Evolutionary conservation across 2,329 filamentous ascomycete species (phyloP).

Genomic region (Xylaria multiplex): DNA sequence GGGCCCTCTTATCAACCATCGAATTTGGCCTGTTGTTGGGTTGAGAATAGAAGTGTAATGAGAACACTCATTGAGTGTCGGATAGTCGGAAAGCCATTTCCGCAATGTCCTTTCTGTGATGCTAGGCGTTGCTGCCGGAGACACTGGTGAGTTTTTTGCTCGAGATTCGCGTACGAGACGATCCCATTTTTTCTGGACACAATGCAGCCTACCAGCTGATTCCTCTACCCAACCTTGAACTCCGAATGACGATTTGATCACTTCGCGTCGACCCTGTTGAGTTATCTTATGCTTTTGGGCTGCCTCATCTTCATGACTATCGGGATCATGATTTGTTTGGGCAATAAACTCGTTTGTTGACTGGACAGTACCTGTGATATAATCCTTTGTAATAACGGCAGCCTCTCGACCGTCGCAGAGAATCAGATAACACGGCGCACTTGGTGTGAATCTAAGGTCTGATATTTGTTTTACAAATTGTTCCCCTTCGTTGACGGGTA

Average conservation of each 20-base stretch:
- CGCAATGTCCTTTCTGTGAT: constrained; percentile 51
- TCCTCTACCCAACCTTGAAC: constrained; percentile 46
- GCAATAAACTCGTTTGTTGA: constrained; percentile 62
- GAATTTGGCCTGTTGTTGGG: constrained; percentile 57
- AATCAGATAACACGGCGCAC: constrained; percentile 66
- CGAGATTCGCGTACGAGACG: constrained; percentile 40
- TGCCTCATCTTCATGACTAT: constrained; percentile 46
- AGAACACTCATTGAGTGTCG: constrained; percentile 65
- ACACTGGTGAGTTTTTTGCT: constrained; percentile 24
- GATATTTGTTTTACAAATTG: constrained; percentile 34
- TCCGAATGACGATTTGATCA: constrained; percentile 34
- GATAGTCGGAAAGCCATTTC: constrained; percentile 61
- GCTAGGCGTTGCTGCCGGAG: constrained; percentile 36
- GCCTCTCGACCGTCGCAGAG: constrained; percentile 61
- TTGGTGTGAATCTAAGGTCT: constrained; percentile 52
- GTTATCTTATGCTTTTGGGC: constrained; percentile 19
- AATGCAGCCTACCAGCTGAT: constrained; percentile 48
- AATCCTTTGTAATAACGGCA: constrained; percentile 66
- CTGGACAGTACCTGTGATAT: constrained; percentile 55
- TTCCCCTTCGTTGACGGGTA: constrained; percentile 1
- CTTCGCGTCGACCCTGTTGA: constrained; percentile 14
- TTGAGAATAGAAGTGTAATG: constrained; percentile 70
- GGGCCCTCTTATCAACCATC: constrained; percentile 51
- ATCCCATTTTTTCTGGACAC: constrained; percentile 54
- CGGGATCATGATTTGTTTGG: constrained; percentile 63